Evolutionary conservation across 352 stramenopile species (phyloP), one percentile per base, ranked within the genome.

Genomic region (Elongisporangium anandrum): DNA sequence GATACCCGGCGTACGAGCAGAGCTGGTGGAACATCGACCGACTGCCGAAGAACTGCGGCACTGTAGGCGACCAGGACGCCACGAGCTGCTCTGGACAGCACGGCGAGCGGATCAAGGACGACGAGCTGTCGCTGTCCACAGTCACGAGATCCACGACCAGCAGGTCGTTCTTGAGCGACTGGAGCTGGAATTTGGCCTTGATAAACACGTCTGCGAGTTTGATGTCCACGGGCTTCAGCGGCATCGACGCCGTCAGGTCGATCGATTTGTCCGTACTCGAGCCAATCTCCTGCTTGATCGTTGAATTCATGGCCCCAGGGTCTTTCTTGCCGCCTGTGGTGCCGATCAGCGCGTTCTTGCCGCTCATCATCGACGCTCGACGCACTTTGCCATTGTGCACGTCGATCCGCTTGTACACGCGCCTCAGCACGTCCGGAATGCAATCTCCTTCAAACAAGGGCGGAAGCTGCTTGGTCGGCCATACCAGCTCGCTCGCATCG

Each of bases 401-500:
- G 2, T 75, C 60, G 59, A 92, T 87, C 8, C 67, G 69, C 1
- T 81, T 81, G n/a, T 92, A 66, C 23, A 94, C 78, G 38, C 86
- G 82, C 17, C 92, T 82, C 12, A 95, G 70, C 58, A 94, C 86
- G 2, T 79, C 74, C 5, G 80, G 79, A 13, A 95, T 68, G 56
- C 93, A 86, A 57, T 95, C 86, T 38, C 86, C 86, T 47, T 95
- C 84, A 63, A 95, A 95, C 23, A 93, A 70, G 38, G 86, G 84
- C 19, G 84, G 84, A 19, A 93, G 60, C 57, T 82, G 68, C 8
- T 61, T 54, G 12, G 59, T 70, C 3, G 84, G 84, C 84, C 84
- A 95, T 29, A 75, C 39, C 39, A 88, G 72, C 60, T 99, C 96
- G 57, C 95, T 80, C n/a, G 94, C 84, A 75, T 98, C 95, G 4